Evolutionary conservation across 1,284 basidiomycete genomes (phyloP).

Genomic region (Cutaneotrichosporon sp.): DNA sequence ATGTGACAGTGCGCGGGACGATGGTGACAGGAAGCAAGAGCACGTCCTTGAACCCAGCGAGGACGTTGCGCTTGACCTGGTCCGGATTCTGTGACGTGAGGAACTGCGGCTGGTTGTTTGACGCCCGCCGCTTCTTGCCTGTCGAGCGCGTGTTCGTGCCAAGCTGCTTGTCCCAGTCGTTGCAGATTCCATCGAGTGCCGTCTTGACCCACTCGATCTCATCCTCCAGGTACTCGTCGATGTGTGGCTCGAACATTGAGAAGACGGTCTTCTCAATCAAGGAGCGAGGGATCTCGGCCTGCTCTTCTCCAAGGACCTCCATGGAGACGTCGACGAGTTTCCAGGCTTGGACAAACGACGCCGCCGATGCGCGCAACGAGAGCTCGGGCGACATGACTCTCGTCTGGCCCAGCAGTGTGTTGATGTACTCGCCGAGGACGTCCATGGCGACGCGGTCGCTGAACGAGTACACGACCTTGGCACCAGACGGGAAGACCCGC

Average conservation of each 20-base stretch:
- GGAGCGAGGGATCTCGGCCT: constrained; percentile 52
- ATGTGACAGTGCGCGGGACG: constrained; percentile 77
- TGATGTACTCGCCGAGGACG: constrained; percentile 78
- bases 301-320: constrained; percentile 43
- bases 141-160: constrained; percentile 17
- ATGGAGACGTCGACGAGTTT: constrained; percentile 77
- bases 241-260: constrained; percentile 88
- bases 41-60: constrained; percentile 87
- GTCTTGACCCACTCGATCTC: constrained; percentile 81
- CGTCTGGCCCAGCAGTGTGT: constrained; percentile 72
- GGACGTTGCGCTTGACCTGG: constrained; percentile 85
- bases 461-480: constrained; percentile 47
- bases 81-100: constrained; percentile 84
- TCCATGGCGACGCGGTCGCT: constrained; percentile 49
- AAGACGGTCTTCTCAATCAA: constrained; percentile 81
- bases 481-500: constrained; percentile 75
- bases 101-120: constrained; percentile 59
- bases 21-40: constrained; percentile 93
- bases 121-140: not conserved
- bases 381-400: constrained; percentile 70
- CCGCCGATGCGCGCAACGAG: constrained; percentile 83
- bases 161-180: constrained; percentile 66
- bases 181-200: constrained; percentile 72
- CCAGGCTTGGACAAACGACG: constrained; percentile 84
- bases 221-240: constrained; percentile 95